A percentile compares a stretch with the other conserved stretches of the same genome.
These are phyloP conservation scores for Hygrocybe punicea DNA, from an alignment of 768 basidiomycete genomes.

Conservation along the genomic window DNA sequence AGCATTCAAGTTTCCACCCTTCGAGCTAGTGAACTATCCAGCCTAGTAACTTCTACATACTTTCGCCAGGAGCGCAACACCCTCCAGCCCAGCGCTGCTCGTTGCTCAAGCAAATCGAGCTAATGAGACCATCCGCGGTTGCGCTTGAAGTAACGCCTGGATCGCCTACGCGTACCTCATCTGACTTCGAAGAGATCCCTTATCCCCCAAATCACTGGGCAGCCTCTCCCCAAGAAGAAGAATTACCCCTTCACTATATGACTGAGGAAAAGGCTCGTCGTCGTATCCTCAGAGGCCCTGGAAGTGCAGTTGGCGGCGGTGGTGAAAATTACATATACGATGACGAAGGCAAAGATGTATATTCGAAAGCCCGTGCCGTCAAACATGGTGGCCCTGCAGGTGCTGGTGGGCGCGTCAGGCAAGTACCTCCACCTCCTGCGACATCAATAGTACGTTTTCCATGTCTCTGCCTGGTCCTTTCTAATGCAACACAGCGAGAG, in stretches of 20 bases:
- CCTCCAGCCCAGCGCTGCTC: background rate
- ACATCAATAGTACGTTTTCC: slow-evolving; percentile 53
- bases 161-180: slow-evolving; percentile 48
- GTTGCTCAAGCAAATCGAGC: slow-evolving; percentile 28
- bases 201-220: slow-evolving; percentile 47
- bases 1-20: no score
- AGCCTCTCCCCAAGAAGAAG: slow-evolving; percentile 33
- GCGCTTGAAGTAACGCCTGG: slow-evolving; percentile 66
- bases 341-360: slow-evolving; percentile 53
- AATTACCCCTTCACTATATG: slow-evolving; percentile 52
- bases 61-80: background rate
- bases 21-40: no score
- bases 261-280: slow-evolving; percentile 66
- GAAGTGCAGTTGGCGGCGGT: background rate
- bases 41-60: no score
- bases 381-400: slow-evolving; percentile 33
- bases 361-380: slow-evolving; percentile 45
- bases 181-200: slow-evolving; percentile 69
- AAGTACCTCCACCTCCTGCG: slow-evolving; percentile 59
- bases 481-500: slow-evolving; percentile 50
- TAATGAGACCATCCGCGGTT: slow-evolving; percentile 63
- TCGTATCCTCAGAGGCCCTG: slow-evolving; percentile 33
- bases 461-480: background rate
- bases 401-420: slow-evolving; percentile 62
- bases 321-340: slow-evolving; percentile 28